Percentiles rank a stretch among this genome's conserved stretches.
Evolutionary conservation across 2,329 filamentous ascomycete genomes (phyloP).

Genomic region (Colletotrichum liriopes): DNA sequence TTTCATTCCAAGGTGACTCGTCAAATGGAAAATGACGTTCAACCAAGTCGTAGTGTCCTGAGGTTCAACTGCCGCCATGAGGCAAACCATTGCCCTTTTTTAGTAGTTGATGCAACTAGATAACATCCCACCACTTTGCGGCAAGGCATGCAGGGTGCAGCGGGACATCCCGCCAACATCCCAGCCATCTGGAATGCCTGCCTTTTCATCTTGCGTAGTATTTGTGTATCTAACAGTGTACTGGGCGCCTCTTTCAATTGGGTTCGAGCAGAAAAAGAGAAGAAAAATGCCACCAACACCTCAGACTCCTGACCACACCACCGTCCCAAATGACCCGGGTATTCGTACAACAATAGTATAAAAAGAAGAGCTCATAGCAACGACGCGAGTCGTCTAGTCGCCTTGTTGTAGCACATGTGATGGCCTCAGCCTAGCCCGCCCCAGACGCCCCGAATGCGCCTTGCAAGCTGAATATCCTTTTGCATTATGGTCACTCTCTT

Average conservation of each 20-base stretch:
- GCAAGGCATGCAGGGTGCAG: not conserved
- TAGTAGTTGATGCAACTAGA: not conserved
- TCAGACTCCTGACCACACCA: constrained; percentile 12
- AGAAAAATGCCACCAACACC: constrained; percentile 1
- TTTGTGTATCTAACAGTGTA: not conserved
- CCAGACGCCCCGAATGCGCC: constrained; percentile 84
- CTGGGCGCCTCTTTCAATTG: not conserved
- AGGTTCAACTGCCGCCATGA: not conserved
- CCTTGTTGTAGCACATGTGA: not conserved
- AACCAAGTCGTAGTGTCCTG: not conserved
- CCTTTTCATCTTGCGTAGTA: not conserved
- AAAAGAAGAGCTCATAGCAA: not conserved
- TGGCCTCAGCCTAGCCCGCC: constrained; percentile 73
- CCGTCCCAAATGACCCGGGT: constrained; percentile 18
- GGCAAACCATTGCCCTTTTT: not conserved
- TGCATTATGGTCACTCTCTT: constrained; percentile 98
- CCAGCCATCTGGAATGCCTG: not conserved
- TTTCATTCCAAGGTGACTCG: not conserved
- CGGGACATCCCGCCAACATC: not conserved
- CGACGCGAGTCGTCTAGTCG: not conserved
- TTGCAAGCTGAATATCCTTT: constrained; percentile 95
- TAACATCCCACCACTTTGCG: not conserved
- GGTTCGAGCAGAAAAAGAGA: not conserved
- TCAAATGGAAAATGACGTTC: not conserved
- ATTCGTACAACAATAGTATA: not conserved